Conservation (phyloP, 2,329 filamentous ascomycete species). For the Parafenestella ontariensis region DNA sequence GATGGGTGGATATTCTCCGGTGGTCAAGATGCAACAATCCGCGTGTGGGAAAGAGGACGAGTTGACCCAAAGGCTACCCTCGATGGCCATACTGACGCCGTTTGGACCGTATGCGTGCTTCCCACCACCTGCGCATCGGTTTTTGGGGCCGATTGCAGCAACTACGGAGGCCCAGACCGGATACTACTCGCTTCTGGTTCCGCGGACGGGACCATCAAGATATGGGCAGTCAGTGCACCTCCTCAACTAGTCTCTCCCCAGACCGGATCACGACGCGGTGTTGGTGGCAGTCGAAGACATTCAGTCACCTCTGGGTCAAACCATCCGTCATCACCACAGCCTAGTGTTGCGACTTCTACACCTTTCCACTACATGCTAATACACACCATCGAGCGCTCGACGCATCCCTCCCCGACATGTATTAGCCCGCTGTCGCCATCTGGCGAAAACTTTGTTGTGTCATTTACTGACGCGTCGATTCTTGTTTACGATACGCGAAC, state of each 20-base stretch:
- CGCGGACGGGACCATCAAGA: constrained; percentile 87
- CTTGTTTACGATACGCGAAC: constrained; percentile 91
- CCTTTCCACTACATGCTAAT: constrained; percentile 89
- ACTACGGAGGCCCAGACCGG: constrained; percentile 81
- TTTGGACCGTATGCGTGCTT: constrained; percentile 94
- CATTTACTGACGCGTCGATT: constrained; percentile 88
- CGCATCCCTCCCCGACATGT: constrained; percentile 80
- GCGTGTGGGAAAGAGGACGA: constrained; percentile 93
- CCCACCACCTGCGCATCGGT: constrained; percentile 81
- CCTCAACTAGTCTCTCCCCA: constrained; percentile 85
- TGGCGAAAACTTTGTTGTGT: constrained; percentile 90
- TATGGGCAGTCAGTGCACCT: constrained; percentile 93
- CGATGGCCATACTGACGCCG: constrained; percentile 92
- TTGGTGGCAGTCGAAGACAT: constrained; percentile 80
- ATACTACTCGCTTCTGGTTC: constrained; percentile 90
- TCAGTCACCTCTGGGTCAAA: constrained; percentile 94
- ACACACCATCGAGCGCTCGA: constrained; percentile 79
- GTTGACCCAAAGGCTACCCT: constrained; percentile 95
- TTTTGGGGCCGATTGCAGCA: constrained; percentile 74
- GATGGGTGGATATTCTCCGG: constrained; percentile 99
- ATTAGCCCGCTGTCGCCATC: constrained; percentile 86
- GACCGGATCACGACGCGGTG: constrained; percentile 71
- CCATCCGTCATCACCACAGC: constrained; percentile 88
- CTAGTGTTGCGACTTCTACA: constrained; percentile 81
- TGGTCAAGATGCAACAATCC: constrained; percentile 89